Base-by-base conservation (phyloP, 495 filamentous ascomycete genomes). In the Podospora fimiseda region DNA sequence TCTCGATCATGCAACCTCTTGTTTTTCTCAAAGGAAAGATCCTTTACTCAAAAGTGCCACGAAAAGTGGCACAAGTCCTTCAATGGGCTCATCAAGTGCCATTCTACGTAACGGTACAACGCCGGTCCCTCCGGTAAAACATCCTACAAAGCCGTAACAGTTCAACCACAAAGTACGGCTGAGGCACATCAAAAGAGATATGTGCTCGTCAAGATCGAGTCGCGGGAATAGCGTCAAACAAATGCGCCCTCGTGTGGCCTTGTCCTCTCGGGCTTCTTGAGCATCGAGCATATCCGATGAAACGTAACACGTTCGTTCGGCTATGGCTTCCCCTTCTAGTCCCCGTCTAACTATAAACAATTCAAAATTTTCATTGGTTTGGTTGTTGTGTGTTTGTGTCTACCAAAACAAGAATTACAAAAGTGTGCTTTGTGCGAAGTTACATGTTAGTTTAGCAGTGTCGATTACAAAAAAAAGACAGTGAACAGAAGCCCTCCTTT, bases 391-490 rank as follows among this genome's bases (percentile, higher is more conserved):
- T n/a, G n/a, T n/a, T 33, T 33, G 11, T 6, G 27, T 33, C 27
- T 33, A 33, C 27, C 27, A 33, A 33, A 33, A 33, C 27, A 33
- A 33, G 27, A 11, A 33, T 33, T 33, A 33, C 27, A 33, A 33
- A 11, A 33, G 11, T 33, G n/a, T n/a, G n/a, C n/a, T n/a, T n/a
- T n/a, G n/a, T n/a, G n/a, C n/a, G 27, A 33, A 33, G 27, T 33
- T 33, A 33, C 27, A 33, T 33, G 27, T 33, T 33, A n/a, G 39
- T 41, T 41, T 41, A 41, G 39, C 16, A n/a, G 39, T 41, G 39
- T 41, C 13, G 13, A 18, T 41, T n/a, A 46, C 51, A 46, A 23
- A 56, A 50, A 46, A 5, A 43, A 36, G 53, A 42, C 24, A 56
- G 40, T 46, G 40, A 50, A 39, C 19, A 55, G 45, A 6, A n/a